Evolutionary conservation across 441 rosid species (phyloP), one percentile per base, ranked within the genome.

Genomic region (Eruca vesicaria): DNA sequence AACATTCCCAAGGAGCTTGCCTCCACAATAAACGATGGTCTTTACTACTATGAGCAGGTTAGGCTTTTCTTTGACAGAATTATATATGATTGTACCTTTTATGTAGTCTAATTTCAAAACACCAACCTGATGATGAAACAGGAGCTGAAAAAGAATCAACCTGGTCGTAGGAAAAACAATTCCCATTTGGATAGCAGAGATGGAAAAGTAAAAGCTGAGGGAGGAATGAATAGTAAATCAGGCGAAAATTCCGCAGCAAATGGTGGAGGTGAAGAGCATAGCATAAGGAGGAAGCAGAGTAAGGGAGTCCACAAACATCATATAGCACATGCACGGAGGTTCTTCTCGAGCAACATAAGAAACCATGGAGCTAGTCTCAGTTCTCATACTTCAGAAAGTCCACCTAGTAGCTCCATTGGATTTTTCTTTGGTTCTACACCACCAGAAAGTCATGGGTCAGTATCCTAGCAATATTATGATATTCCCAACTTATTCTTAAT

Each of bases 381-480:
- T 52, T 52, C 58, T 52, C 58, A 52, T 52, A 50, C 84, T 77
- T 93, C 98, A 38, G 99, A 96, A 89, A 93, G 97, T 81, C 99
- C 98, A 19, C 99, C 99, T 21, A 93, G 97, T 78, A 84, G 84
- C 82, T 90, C 99, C 28, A 88, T 96, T 65, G 99, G 99, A 69
- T 96, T 81, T 84, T 96, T 91, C 95, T 96, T 87, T 79, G 89
- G 98, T 63, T 91, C 98, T 69, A 96, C 97, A 5, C 97, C 99
- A 73, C 99, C 99, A 55, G 99, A 96, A 76, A 85, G 73, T 80
- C 86, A 86, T 26, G 86, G 98, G 99, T 93, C 72, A 84, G 98
- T 85, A 29, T 61, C 79, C 32, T 62, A 76, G 61, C 74, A 28
- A 23, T 68, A 63, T 71, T 43, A 11, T 43, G 41, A 63, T 69